Conservation (phyloP, 164 flowering plant genomes). For the Umbilicus rupestris region DNA sequence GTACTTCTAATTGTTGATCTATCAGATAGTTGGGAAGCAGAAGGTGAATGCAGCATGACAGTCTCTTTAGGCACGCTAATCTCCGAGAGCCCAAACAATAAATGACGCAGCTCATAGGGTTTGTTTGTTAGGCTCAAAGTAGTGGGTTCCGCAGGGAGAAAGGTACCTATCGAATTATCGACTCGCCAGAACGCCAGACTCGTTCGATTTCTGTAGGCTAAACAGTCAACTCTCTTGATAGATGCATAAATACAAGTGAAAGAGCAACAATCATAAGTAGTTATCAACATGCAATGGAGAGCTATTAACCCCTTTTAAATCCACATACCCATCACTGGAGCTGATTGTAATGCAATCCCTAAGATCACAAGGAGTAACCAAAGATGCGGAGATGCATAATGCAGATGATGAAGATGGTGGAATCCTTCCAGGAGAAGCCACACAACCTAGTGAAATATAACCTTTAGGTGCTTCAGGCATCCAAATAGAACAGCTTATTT, state of each 20-base stretch:
- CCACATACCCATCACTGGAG: conserved; percentile 38
- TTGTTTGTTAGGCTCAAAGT: conserved; percentile 28
- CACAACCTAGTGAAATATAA: conserved; percentile 90
- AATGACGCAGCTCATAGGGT: conserved; percentile 72
- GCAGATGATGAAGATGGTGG: conserved; percentile 67
- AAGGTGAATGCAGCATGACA: conserved; percentile 17
- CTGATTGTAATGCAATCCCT: conserved; percentile 66
- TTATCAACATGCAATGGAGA: not conserved
- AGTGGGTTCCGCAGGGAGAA: conserved; percentile 64
- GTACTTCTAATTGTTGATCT: conserved; percentile 30
- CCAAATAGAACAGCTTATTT: conserved; percentile 66
- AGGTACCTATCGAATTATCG: conserved; percentile 83
- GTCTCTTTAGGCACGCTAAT: conserved; percentile 22
- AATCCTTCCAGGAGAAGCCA: conserved; percentile 55
- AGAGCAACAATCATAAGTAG: not conserved
- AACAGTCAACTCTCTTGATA: conserved; percentile 1
- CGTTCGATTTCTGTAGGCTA: conserved; percentile 36
- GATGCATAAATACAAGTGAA: conserved; percentile 2
- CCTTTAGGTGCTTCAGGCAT: conserved; percentile 90
- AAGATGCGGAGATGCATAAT: conserved; percentile 65
- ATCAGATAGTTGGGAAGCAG: conserved; percentile 27
- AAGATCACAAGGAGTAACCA: conserved; percentile 69
- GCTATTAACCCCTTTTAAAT: not conserved
- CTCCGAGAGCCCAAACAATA: conserved; percentile 39
- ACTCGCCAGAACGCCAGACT: conserved; percentile 84